Base-by-base conservation (phyloP, 176 grass and related monocot species). In the Oryza brachyantha region DNA sequence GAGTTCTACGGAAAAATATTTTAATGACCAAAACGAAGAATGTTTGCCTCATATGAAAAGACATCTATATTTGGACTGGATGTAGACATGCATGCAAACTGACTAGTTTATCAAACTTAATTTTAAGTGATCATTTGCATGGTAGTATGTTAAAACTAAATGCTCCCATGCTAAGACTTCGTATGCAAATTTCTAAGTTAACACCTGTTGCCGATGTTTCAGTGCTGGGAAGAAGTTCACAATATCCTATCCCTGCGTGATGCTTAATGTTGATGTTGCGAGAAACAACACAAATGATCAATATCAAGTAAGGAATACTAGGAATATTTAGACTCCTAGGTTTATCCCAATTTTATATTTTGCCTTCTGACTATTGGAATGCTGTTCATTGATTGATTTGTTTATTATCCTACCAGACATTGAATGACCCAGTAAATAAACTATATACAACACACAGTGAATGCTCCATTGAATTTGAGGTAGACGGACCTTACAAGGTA, bases 391-490 rank as follows among this genome's bases (percentile, higher is more conserved):
- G 36, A 66, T 73, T 24, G 37, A 22, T 75, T 79, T 61, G 21
- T 66, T 72, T 77, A 40, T 55, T 84, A 25, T 88, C n/a, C 26
- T 82, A 64, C 59, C 75, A 97, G 94, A 97, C 84, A 54, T 43
- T 97, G 72, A 82, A 83, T 86, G 91, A 97, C 84, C 76, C 91
- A 66, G 78, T 94, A 62, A 94, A 85, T 74, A 94, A 90, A 76
- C 74, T 85, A 85, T 97, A 97, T 66, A 92, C 86, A 19, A 92
- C 91, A 43, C 92, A 94, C 67, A 97, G 94, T 65, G 94, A 97
- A 83, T 97, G 94, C 57, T 97, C 91, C 76, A 97, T 97, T 76
- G 89, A 92, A 74, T 97, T 97, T 90, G 94, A 97, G 88, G 94
- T 97, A 24, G 94, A 97, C 79, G 94, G 91, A 39, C 94, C 94